Base-by-base conservation (phyloP, 2,329 filamentous ascomycete genomes). In the Apiospora malaysiana region DNA sequence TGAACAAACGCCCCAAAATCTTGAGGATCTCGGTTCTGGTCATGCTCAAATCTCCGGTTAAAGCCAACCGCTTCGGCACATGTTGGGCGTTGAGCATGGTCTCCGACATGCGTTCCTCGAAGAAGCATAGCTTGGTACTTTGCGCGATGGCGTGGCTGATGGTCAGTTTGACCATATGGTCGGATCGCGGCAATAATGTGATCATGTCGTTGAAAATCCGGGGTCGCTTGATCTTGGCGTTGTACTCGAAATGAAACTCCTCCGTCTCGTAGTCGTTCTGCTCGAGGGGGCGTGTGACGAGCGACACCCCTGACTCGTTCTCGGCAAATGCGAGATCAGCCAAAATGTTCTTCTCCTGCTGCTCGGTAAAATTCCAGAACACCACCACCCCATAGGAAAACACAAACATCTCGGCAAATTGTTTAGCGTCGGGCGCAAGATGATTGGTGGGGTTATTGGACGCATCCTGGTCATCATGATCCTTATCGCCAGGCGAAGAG, bases 181-280 rank as follows among this genome's bases (percentile, higher is more conserved):
- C 96, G 40, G 87, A 89, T 49, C 94, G 92, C 72, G 94, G 97
- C 73, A 97, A 88, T 63, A 99, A 85, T 0, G 96, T 99, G 77
- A 99, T 98, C 96, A 99, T 99, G 81, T 99, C 96, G 82, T 99
- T 98, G 84, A 97, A 99, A 42, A 99, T 93, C 70, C 96, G 90
- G 5, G 96, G 96, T 68, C 95, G 90, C 73, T 94, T 92, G 45
- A 96, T 94, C 71, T 94, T 88, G 0, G 90, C 88, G 77, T 94
- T 97, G 84, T 99, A 99, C 81, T 98, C 95, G 79, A 99, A 99
- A 79, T 99, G 95, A 77, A 99, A 98, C 79, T 98, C 95, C 79
- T 99, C 96, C 66, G 94, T 99, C 83, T 99, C 96, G 76, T 97
- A 97, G 79, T 98, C 95, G 74, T 92, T 92, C 81, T 98, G 94